Evolutionary conservation across 129 eudicot genomes (phyloP), one percentile per base, ranked within the genome.

Genomic region (Artemisia tridentata): DNA sequence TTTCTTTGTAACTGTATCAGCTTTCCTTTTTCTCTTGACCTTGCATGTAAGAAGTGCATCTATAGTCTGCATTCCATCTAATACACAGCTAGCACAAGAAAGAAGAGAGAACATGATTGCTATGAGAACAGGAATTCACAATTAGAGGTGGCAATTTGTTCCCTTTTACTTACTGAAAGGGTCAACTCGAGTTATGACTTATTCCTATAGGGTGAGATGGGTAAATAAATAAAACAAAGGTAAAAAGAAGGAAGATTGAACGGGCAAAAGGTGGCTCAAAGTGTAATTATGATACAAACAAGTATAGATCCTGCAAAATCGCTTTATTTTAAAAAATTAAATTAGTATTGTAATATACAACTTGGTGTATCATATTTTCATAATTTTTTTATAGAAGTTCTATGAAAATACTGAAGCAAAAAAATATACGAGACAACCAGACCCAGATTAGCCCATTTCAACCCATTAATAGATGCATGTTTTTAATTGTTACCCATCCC

Each of bases 41-140:
- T 81, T 86, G 84, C 96, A 82, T 7, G 97, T 95, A 78, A 95
- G 96, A 74, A 95, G 99, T 58, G 91, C 79, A 81, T 95, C 99
- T 71, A 95, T 73, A 45, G 97, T 84, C 86, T 88, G 97, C 85
- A 87, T 82, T 75, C 96, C 97, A 84, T 95, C 96, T 85, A 95
- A 86, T 90, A 86, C 84, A 79, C 97, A 93, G 87, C 99, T 93
- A 89, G 83, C 82, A 81, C 65, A 80, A 27, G 72, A 34, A 3
- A 31, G 45, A 73, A 34, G 49, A 63, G 11, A 77, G 13, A 77
- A 29, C 65, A 78, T 68, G 49, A 69, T 49, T 72, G 23, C 62
- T 15, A 52, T 57, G 56, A 58, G 66, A 67, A 75, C 25, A 15
- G n/a, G 31, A 67, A 18, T 45, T 49, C 45, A 25, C 17, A 67